Base-by-base conservation (phyloP, 2,329 filamentous ascomycete genomes). In the Beauveria scarabaeidicola region DNA sequence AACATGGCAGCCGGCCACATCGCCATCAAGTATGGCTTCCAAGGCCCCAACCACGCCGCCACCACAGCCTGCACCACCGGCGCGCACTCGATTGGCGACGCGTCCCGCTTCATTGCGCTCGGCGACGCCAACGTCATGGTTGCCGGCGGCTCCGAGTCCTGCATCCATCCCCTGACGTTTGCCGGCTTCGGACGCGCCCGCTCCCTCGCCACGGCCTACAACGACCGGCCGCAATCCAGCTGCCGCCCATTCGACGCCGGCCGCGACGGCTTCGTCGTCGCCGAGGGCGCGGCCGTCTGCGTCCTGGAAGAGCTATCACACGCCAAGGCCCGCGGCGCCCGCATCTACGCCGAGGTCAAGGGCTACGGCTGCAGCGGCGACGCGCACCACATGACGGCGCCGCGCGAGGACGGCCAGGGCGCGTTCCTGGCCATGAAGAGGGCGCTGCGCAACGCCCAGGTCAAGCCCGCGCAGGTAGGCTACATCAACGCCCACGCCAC, bases 401-500 rank as follows among this genome's bases (percentile, higher is more conserved):
- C 94, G 0, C 84, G 86, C 19, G 85, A 87, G 66, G 87, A 95
- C 68, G 94, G 94, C 0, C 81, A 83, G 53, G 94, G 94, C 0
- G 92, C 94, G 0, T 82, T 85, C 32, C 77, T 89, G 51, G 89
- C 93, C 3, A 99, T 99, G 94, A 88, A 82, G 70, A 84, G 84
- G 64, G 92, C 93, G 0, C 74, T 99, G 61, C 85, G 81, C 66
- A 83, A 89, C 68, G 91, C 91, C 0, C 74, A 79, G 0, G 69
- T 96, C 41, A 78, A 78, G 55, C 92, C 94, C 0, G 74, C 74
- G 0, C 75, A 85, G 44, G 85, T 99, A 5, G 90, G 92, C 71
- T 99, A 99, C 71, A 83, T 99, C 69, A 99, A 97, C 68, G 94
- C 94, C 1, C 94, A 99, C 70, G 94, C 93, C 1, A 99, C 94